Evolutionary conservation across 129 eudicot species (phyloP).

Genomic region (Pulicaria dysenterica): DNA sequence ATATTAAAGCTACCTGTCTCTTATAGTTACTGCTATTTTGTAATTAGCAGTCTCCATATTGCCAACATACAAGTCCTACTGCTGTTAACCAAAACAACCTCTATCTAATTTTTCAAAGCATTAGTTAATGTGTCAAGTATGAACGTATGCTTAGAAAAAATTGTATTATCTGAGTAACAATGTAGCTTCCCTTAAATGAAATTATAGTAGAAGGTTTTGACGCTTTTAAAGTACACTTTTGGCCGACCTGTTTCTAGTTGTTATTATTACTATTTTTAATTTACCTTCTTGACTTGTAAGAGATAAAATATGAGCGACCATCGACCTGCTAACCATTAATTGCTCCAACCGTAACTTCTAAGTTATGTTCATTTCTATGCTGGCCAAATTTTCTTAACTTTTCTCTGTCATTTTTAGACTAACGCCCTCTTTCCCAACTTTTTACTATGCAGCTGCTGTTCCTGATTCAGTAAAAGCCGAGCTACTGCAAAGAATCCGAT

Average conservation of each 20-base stretch:
- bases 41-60: background rate
- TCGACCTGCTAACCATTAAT: background rate
- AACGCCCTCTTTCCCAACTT: background rate
- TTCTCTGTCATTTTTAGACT: background rate
- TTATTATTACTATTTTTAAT: background rate
- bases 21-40: background rate
- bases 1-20: background rate
- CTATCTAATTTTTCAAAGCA: background rate
- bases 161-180: background rate
- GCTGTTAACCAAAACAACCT: too few relatives aligned
- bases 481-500: conserved; percentile 65
- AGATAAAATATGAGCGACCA: background rate
- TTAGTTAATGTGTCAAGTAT: background rate
- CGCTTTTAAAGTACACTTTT: background rate
- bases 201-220: background rate
- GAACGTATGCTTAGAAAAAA: background rate
- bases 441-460: conserved; percentile 66
- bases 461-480: conserved; percentile 84
- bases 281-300: background rate
- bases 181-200: background rate
- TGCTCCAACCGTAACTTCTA: background rate
- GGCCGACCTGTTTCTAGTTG: background rate
- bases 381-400: background rate
- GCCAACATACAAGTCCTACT: background rate
- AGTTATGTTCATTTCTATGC: background rate